A percentile compares a stretch with the other conserved stretches of the same genome.
Evolutionary conservation across 225 moss, liverwort and hornwort genomes (phyloP).

Genomic region (Sphagnum contortum): DNA sequence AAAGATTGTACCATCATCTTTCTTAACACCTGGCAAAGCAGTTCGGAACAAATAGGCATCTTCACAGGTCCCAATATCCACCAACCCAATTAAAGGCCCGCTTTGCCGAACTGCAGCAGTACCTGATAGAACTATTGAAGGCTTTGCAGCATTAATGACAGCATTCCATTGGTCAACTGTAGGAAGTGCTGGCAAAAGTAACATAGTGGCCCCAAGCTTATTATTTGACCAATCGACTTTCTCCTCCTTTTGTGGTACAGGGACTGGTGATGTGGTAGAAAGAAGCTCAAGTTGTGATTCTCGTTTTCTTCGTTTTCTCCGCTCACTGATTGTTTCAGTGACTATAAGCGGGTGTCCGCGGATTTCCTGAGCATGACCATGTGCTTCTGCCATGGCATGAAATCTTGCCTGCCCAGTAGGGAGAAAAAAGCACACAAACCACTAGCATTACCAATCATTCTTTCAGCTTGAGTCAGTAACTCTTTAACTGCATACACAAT

Average conservation of each 20-base stretch:
- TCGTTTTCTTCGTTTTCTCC: slow-evolving; percentile 71
- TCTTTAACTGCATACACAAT: too few species aligned
- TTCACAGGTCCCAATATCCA: slow-evolving; percentile 86
- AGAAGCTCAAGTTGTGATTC: slow-evolving; percentile 57
- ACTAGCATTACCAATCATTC: too few species aligned
- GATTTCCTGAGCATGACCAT: slow-evolving; percentile 47
- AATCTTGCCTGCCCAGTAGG: slow-evolving; percentile 47
- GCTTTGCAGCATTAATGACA: slow-evolving; percentile 74
- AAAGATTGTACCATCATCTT: slow-evolving; percentile 63
- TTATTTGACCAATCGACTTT: slow-evolving; percentile 39
- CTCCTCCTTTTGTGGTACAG: slow-evolving; percentile 47
- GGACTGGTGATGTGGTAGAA: slow-evolving; percentile 41
- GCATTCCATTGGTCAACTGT: slow-evolving; percentile 86
- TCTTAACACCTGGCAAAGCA: slow-evolving; percentile 82
- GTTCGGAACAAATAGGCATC: slow-evolving; percentile 93
- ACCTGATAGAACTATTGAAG: slow-evolving; percentile 79
- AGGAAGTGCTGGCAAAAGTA: slow-evolving; percentile 75
- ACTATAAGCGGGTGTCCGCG: slow-evolving; percentile 27
- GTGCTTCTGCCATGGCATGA: slow-evolving; percentile 51
- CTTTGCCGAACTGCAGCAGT: slow-evolving; percentile 84
- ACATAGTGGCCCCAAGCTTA: slow-evolving; percentile 74
- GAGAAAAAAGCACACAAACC: too few species aligned
- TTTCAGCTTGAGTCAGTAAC: too few species aligned
- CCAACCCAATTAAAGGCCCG: slow-evolving; percentile 83
- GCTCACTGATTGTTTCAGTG: slow-evolving; percentile 44